Evolutionary conservation across 257 asterid genomes (phyloP).

Genomic region (Solanum raphanifolium): DNA sequence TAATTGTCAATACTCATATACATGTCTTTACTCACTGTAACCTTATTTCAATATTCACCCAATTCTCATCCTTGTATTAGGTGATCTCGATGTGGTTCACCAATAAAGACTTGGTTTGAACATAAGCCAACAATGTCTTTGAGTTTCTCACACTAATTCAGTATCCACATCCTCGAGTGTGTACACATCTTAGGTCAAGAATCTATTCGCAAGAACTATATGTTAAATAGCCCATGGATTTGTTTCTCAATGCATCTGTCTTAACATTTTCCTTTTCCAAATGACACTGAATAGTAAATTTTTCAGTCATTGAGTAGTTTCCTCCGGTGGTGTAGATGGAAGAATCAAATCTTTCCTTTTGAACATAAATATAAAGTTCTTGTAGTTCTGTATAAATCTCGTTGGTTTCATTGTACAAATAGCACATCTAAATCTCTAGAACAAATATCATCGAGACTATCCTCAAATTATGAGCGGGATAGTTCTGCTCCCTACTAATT

Average conservation of each 20-base stretch:
- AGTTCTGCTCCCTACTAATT: background rate
- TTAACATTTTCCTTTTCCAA: background rate
- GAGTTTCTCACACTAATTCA: background rate
- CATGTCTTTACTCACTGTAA: background rate
- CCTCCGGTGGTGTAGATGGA: no score
- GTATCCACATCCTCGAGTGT: background rate
- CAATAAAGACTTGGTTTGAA: background rate
- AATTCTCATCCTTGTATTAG: no score
- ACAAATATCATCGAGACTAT: no score
- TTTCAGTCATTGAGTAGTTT: background rate
- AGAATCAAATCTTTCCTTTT: no score
- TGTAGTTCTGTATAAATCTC: background rate
- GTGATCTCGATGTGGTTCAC: background rate
- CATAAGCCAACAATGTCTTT: background rate
- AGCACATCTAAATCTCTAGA: background rate
- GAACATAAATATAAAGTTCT: background rate
- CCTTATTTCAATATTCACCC: background rate
- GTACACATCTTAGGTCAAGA: background rate
- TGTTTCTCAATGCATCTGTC: background rate
- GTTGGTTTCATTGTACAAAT: no score
- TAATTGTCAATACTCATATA: background rate
- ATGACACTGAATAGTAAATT: no score
- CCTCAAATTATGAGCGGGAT: background rate
- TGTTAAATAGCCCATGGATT: background rate
- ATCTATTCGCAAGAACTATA: background rate